Base-by-base conservation (phyloP, 306 rosid genomes). In the Prunus salicina region DNA sequence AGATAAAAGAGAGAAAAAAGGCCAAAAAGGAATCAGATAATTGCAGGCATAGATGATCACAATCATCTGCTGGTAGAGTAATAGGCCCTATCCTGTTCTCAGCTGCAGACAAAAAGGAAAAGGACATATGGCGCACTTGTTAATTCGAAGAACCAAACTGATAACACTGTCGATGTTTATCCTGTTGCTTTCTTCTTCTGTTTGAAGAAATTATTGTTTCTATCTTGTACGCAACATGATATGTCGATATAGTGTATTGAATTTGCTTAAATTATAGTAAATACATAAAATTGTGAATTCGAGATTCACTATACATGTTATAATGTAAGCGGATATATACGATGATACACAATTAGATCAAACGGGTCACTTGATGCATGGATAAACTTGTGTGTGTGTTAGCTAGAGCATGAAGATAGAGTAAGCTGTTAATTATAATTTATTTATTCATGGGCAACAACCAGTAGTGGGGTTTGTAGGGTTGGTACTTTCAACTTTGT, bases 1-100 rank as follows among this genome's bases (percentile, higher is more conserved):
- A 38, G 55, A 49, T 3, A 12, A 50, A 25, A n/a, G 5, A 15
- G 24, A 16, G 8, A 1, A 14, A 1, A 25, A 2, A 0, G 25
- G 25, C 12, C 16, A n/a, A 45, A 18, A 20, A 46, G 2, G 19
- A 9, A 46, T 2, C 5, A 12, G 61, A 70, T 34, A 55, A 58
- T 24, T 73, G 27, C 27, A 43, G 30, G 53, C 24, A n/a, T 0
- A 20, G 34, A 56, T 6, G 67, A 76, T 34, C 50, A 57, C 2
- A 34, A 11, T 56, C 58, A 34, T 18, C 30, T 1, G 15, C 58
- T 50, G 8, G 63, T n/a, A 22, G 6, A 13, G 24, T n/a, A 28
- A 2, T n/a, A 30, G 50, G 52, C 80, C 81, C 66, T 72, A 76
- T 72, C 79, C 45, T 25, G 25, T 71, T 30, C 27, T 13, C 15